Conservation (phyloP, 2,329 filamentous ascomycete genomes). For the Phialophora expanda region DNA sequence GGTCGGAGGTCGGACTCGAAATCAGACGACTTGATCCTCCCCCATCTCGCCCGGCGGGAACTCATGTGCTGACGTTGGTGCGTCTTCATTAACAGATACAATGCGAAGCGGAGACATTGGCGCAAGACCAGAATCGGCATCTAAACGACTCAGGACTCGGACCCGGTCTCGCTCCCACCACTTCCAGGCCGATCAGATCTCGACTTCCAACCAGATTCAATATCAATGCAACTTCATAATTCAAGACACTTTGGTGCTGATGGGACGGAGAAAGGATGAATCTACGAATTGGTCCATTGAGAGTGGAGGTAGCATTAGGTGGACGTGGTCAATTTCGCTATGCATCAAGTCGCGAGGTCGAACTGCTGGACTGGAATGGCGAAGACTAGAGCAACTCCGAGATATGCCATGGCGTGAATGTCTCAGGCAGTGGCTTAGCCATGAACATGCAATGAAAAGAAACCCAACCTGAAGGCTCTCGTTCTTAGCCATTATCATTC, state of each 20-base stretch:
- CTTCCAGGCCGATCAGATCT: background rate
- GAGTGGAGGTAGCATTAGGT: background rate
- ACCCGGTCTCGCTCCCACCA: background rate
- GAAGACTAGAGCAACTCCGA: background rate
- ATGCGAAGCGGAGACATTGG: conserved; percentile 99
- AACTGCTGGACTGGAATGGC: background rate
- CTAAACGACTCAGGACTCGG: conserved; percentile 65
- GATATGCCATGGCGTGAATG: background rate
- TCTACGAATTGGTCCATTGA: background rate
- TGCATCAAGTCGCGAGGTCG: background rate
- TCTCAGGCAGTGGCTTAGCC: background rate
- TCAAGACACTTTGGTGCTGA: background rate
- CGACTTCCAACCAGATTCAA: background rate
- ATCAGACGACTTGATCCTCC: background rate
- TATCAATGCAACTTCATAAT: background rate
- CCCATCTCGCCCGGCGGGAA: background rate
- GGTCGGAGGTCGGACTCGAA: background rate
- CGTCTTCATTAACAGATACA: conserved; percentile 72
- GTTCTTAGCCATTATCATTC: background rate
- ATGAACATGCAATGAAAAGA: background rate
- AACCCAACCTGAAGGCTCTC: background rate
- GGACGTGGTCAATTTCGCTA: background rate
- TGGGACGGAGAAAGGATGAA: background rate
- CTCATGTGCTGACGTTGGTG: background rate
- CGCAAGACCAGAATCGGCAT: conserved; percentile 99